Conservation (phyloP, 805 yeast species). For the Yarrowia bubula region DNA sequence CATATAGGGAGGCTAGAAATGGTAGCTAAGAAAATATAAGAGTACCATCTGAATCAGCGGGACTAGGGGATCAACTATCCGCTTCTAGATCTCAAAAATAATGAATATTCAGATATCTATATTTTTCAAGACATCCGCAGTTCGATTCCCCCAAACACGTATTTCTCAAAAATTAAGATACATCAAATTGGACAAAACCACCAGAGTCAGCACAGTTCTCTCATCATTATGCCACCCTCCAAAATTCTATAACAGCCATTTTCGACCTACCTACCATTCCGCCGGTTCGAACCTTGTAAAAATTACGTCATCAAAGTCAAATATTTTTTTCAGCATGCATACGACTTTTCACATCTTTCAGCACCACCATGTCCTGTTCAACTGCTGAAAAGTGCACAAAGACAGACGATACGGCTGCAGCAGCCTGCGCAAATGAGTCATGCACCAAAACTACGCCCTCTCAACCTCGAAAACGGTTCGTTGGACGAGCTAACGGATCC, state of each 20-base stretch:
- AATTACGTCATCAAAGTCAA: background rate
- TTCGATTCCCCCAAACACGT: no score
- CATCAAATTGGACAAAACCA: no score
- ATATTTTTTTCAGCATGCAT: background rate
- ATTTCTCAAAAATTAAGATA: no score
- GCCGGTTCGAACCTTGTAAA: background rate
- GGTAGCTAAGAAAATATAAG: no score
- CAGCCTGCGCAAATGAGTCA: background rate
- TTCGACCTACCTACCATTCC: background rate
- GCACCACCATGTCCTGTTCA: background rate
- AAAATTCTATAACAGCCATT: no score
- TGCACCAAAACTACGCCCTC: background rate
- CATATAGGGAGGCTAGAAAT: no score
- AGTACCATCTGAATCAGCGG: no score
- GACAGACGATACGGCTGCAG: background rate
- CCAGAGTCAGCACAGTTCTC: no score
- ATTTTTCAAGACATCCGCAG: no score
- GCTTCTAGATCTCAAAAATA: background rate
- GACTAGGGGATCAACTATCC: background rate
- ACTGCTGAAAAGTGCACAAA: background rate
- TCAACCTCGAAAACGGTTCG: slow-evolving; percentile 16
- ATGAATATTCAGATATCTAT: no score
- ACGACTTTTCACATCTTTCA: background rate
- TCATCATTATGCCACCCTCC: no score
- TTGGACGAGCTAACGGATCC: slow-evolving; percentile 3